A percentile compares a stretch with the other conserved stretches of the same genome.
phyloP scores from a whole-genome alignment of 352 stramenopile species.

The Pythium sukuiense region DNA sequence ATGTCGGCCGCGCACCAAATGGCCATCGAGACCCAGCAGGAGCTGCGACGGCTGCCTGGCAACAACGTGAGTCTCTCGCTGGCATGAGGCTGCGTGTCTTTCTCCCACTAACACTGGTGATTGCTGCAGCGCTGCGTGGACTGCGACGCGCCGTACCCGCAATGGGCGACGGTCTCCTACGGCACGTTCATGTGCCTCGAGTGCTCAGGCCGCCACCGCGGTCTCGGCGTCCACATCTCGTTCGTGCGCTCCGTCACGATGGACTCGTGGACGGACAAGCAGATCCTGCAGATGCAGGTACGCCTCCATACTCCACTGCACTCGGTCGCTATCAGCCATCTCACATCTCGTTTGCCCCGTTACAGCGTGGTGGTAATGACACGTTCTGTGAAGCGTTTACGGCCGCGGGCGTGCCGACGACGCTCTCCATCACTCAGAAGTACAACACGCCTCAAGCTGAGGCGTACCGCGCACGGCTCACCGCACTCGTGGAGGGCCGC shows the following conservation, averaged over 20 bases:
- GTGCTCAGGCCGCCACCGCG: slow-evolving; percentile 91
- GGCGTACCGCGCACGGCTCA: slow-evolving; percentile 62
- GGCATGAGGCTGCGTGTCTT: background rate
- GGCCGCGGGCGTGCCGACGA: slow-evolving; percentile 60
- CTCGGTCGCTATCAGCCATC: slow-evolving; percentile 4
- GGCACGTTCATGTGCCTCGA: slow-evolving; percentile 96
- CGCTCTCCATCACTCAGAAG: slow-evolving; percentile 78
- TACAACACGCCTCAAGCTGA: slow-evolving; percentile 86
- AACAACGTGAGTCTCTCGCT: slow-evolving; percentile 67
- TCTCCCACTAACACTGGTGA: slow-evolving; percentile 9
- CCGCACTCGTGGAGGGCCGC: slow-evolving; percentile 62
- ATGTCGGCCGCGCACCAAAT: slow-evolving; percentile 71
- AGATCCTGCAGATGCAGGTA: slow-evolving; percentile 84
- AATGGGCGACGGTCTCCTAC: slow-evolving; percentile 94
- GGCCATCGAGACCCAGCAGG: slow-evolving; percentile 83
- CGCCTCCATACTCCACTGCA: no score
- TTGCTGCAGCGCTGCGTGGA: slow-evolving; percentile 88
- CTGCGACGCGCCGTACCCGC: slow-evolving; percentile 92
- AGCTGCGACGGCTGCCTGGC: slow-evolving; percentile 75
- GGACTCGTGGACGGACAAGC: slow-evolving; percentile 88
- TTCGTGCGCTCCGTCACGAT: slow-evolving; percentile 91
- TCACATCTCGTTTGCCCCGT: background rate
- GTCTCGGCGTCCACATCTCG: slow-evolving; percentile 91
- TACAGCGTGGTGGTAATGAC: slow-evolving; percentile 69
- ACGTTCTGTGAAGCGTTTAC: slow-evolving; percentile 64